These are phyloP conservation scores for Tolypocladium paradoxum DNA, from an alignment of 2,329 filamentous ascomycete genomes.

Conservation along the genomic window DNA sequence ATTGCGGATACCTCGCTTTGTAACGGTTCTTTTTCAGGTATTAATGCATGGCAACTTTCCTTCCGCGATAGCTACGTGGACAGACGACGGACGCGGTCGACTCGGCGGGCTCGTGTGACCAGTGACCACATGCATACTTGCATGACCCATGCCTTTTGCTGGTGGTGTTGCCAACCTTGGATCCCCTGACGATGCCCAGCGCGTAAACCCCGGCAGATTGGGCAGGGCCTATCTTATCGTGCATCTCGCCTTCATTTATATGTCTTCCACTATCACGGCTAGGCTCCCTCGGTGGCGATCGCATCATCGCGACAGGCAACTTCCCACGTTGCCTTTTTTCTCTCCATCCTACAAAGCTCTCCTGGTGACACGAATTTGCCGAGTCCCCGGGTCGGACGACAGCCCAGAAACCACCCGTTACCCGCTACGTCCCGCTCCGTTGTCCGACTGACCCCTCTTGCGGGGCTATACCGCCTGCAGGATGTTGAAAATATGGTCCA, in stretches of 20 bases:
- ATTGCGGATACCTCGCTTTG: conserved; percentile 21
- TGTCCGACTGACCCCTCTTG: conserved; percentile 2
- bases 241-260: background rate
- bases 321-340: background rate
- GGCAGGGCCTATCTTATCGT: conserved; percentile 10
- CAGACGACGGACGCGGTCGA: background rate
- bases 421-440: background rate
- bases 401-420: background rate
- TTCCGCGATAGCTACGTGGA: background rate
- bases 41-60: conserved; percentile 18
- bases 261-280: background rate
- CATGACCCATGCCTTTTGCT: background rate
- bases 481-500: conserved; percentile 99
- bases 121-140: background rate
- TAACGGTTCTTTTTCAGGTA: conserved; percentile 20
- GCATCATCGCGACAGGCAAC: background rate
- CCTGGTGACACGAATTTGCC: background rate
- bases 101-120: background rate
- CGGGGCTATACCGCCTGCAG: conserved; percentile 27
- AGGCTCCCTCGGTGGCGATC: background rate
- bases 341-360: background rate
- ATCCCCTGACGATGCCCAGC: background rate
- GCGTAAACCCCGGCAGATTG: conserved; percentile 7
- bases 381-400: background rate
- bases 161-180: background rate